Percentiles rank a stretch among this genome's conserved stretches.
Conservation (phyloP, 345 rosid genomes). For the Turritis glabra region DNA sequence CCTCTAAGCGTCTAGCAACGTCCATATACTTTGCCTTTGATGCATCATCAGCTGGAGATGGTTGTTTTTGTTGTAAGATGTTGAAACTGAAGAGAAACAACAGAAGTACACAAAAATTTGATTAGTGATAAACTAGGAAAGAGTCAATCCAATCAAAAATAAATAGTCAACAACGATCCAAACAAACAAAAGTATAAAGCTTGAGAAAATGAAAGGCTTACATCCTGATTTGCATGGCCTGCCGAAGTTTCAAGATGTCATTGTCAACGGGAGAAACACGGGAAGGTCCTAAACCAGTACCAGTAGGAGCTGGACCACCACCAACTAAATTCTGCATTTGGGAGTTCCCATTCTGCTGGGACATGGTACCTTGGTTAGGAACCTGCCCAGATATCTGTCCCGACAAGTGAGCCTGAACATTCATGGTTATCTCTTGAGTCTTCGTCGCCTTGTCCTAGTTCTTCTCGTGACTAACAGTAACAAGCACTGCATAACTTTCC, state of each 20-base stretch:
- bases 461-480: slow-evolving; percentile 35
- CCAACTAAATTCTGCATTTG: slow-evolving; percentile 69
- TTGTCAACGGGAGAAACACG: slow-evolving; percentile 40
- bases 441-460: slow-evolving; percentile 37
- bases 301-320: slow-evolving; percentile 30
- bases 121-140: slow-evolving; percentile 7
- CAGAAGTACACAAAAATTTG: background rate
- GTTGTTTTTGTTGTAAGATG: slow-evolving; percentile 56
- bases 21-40: slow-evolving; percentile 57
- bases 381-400: slow-evolving; percentile 72
- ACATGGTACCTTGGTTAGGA: slow-evolving; percentile 59
- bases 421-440: slow-evolving; percentile 49
- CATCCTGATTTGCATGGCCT: slow-evolving; percentile 56
- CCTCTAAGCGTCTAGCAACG: slow-evolving; percentile 84
- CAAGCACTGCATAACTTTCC: slow-evolving; percentile 43
- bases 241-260: slow-evolving; percentile 52
- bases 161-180: background rate
- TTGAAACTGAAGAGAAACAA: slow-evolving; percentile 43
- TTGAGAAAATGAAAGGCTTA: slow-evolving; percentile 36
- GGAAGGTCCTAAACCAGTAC: slow-evolving; percentile 41
- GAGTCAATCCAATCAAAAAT: background rate
- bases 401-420: slow-evolving; percentile 70
- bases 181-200: background rate
- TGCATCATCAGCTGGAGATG: slow-evolving; percentile 48
- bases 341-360: slow-evolving; percentile 77